Base-by-base conservation (phyloP, 2,329 filamentous ascomycete genomes). In the Phaeosphaeriaceae sp. region DNA sequence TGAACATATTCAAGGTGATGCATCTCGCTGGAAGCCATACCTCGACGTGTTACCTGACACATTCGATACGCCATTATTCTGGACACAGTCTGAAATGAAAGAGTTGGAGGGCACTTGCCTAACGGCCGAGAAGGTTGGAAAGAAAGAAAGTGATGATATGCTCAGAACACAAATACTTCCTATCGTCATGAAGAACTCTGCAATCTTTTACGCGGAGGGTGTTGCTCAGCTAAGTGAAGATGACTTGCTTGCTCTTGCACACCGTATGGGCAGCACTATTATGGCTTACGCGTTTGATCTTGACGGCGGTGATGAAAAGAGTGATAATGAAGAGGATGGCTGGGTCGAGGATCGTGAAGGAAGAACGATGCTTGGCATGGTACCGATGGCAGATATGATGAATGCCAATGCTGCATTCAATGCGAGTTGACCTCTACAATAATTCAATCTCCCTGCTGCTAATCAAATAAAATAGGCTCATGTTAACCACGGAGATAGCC, bases 251-350 rank as follows among this genome's bases (percentile, higher is more conserved):
- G 30, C 29, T 4, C 50, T 64, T 21, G 61, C 61, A 21, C 61
- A 64, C 20, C 50, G 46, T 1, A 60, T 64, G 42, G 61, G 61
- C 4, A 64, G 61, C 21, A 63, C 56, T 0, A 57, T 64, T 11
- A 64, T 64, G 61, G 51, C 60, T 11, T 64, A 64, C 15, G 61
- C 60, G 8, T 64, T 64, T 12, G 60, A 64, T 20, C 48, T 64
- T 3, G 60, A 60, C 1, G 55, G 60, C 8, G 52, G 56, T 4
- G 47, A 52, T 4, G 61, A 63, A 2, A 42, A 60, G 4, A 45
- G 46, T 0, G 60, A 64, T 8, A 54, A 57, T 3, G 61, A 58
- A 12, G 61, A 64, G 21, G 61, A 64, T 13, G 61, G 61, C 6
- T 64, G 61, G 61, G 42, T 61, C 1, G 56, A 63, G 18, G 61